Evolutionary conservation across 2,329 filamentous ascomycete species (phyloP), one percentile per base, ranked within the genome.

Genomic region (Cucurbitaria berberidis): DNA sequence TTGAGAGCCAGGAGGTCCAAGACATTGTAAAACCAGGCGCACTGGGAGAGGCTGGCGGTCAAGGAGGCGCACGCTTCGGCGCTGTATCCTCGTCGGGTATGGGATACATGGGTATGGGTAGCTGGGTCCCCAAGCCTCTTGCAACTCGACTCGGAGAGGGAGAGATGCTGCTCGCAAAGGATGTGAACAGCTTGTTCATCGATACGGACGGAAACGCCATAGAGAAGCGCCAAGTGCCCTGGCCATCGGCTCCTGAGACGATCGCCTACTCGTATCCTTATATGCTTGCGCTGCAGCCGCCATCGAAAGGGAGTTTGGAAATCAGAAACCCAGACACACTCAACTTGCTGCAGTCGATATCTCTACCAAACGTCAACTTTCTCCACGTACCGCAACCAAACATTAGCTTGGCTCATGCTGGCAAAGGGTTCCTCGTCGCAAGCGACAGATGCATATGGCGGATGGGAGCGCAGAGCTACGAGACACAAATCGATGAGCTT

Each of bases 231-330:
- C 93, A 98, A 72, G 87, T 99, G n/a, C 92, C 92, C 1, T 99
- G 95, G 95, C 85, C 87, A 36, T 81, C 85, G 29, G 91, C 93
- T 1, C 96, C 95, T 1, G 93, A 97, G 66, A 89, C 89, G 50
- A 88, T 99, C 53, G 95, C 93, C 19, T 99, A 97, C 74, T 97
- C 93, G 19, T 99, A 99, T 72, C 95, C 95, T 0, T 99, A 97
- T 71, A 87, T 99, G 49, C 80, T 99, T 43, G 90, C 92, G 9
- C 79, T 99, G 13, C 92, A 96, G 69, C 82, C 91, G 7, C 86
- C 91, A 0, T 83, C 89, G 1, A 96, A 95, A 74, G 92, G 93
- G 2, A 86, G 85, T 0, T 79, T 99, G 10, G 95, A 99, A 75
- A 89, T 99, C 32, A 85, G 95, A 35, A 99, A 97, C 68, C 93